These are phyloP conservation scores for Butyriboletus regius DNA, from an alignment of 1,284 basidiomycete genomes.

Conservation along the genomic window DNA sequence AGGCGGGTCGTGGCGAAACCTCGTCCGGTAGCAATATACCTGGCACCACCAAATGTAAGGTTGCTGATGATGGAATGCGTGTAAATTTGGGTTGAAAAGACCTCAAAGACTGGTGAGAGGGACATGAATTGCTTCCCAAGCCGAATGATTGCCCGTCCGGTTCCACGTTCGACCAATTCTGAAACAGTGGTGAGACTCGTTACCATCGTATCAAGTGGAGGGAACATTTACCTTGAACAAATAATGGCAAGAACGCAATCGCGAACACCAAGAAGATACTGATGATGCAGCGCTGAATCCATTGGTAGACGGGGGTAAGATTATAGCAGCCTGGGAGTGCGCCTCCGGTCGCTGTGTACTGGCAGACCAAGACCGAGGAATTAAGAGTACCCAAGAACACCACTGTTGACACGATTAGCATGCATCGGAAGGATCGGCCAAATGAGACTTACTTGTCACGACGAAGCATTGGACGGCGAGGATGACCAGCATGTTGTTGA, in stretches of 20 bases:
- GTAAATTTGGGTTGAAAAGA: constrained; percentile 94
- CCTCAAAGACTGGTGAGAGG: constrained; percentile 88
- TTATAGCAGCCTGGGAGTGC: constrained; percentile 85
- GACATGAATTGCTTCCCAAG: constrained; percentile 88
- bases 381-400: constrained; percentile 89
- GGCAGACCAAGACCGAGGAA: constrained; percentile 69
- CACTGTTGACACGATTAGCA: constrained; percentile 42
- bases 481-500: constrained; percentile 99
- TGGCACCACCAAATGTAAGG: constrained; percentile 88
- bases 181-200: constrained; percentile 7
- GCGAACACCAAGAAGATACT: constrained; percentile 95
- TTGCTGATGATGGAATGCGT: constrained; percentile 92
- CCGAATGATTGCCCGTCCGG: constrained; percentile 79
- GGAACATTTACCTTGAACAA: constrained; percentile 73
- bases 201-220: neutral
- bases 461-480: constrained; percentile 90
- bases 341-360: constrained; percentile 65
- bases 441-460: constrained; percentile 57
- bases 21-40: constrained; percentile 98
- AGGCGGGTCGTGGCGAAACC: constrained; percentile 92
- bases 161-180: constrained; percentile 91
- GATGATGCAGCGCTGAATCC: constrained; percentile 91
- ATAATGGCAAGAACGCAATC: constrained; percentile 87
- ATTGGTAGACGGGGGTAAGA: constrained; percentile 78
- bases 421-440: neutral